phyloP scores from a whole-genome alignment of 805 yeast species.

The Cyberlindnera amylophila region DNA sequence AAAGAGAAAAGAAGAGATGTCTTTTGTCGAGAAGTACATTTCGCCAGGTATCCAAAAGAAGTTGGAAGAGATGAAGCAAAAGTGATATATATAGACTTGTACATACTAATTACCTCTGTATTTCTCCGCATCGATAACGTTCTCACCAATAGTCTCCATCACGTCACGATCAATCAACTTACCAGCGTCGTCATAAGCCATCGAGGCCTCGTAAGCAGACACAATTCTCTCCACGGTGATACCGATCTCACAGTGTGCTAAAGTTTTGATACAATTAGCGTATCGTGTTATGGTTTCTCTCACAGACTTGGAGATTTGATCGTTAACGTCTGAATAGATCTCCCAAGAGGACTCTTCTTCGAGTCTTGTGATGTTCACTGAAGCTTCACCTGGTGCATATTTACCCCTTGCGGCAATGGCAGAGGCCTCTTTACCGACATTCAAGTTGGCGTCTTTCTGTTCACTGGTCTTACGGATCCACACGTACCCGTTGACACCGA shows the following conservation, averaged over 20 bases:
- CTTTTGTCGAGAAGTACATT: conserved; percentile 48
- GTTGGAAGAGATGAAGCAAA: conserved; percentile 20
- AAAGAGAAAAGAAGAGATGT: conserved; percentile 42
- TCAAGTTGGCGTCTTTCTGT: conserved; percentile 17
- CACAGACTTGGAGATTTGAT: conserved; percentile 53
- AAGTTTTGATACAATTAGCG: conserved; percentile 75
- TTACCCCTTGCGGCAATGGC: conserved; percentile 28
- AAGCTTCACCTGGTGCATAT: conserved; percentile 54
- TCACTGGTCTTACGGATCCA: conserved; percentile 78
- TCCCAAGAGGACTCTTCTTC: conserved; percentile 95
- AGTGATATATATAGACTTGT: conserved; percentile 4
- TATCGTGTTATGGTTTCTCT: conserved; percentile 81
- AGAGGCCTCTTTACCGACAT: conserved; percentile 33
- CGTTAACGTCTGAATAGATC: conserved; percentile 88
- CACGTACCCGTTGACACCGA: conserved; percentile 93
- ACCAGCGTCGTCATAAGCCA: conserved; percentile 71
- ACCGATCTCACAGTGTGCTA: conserved; percentile 82
- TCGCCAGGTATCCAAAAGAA: conserved; percentile 33
- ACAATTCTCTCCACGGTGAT: conserved; percentile 77
- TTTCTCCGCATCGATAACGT: conserved; percentile 65
- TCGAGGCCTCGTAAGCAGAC: conserved; percentile 84
- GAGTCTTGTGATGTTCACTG: conserved; percentile 73
- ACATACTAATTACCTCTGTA: conserved; percentile 54
- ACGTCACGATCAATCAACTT: conserved; percentile 65
- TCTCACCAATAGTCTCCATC: conserved; percentile 70